Base-by-base conservation (phyloP, 2,329 filamentous ascomycete species). In the Colletotrichum sp. region DNA sequence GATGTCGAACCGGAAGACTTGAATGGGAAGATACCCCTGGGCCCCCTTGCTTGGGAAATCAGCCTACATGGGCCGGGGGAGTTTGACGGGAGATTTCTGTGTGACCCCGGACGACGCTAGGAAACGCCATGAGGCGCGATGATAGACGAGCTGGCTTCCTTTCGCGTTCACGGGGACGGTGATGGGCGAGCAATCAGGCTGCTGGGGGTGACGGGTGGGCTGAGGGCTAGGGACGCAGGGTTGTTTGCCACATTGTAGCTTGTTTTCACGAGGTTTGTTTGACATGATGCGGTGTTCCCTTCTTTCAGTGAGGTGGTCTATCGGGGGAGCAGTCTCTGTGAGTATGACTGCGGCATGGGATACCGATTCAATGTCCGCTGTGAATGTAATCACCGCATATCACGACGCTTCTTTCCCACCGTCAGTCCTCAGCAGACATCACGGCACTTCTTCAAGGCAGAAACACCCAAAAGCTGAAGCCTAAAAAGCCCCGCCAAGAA, bases 1-100 rank as follows among this genome's bases (percentile, higher is more conserved):
- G n/a, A 52, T 21, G 43, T 13, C 4, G 0, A 52, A 21, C n/a
- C 0, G n/a, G n/a, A 0, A 13, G 43, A 5, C 7, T 21, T 13
- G n/a, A 48, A 3, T 4, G 4, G 24, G 4, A 24, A 4, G n/a
- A 21, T 52, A 52, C n/a, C 43, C n/a, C 12, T 52, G 43, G 10
- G 4, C 4, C 43, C 43, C 43, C 43, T 21, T 52, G 43, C 43
- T 0, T 52, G 1, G 43, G 6, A 13, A 52, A 21, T 52, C 3
- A 52, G 43, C 43, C 43, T 52, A 13, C 43, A 1, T 52, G n/a
- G 43, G 43, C n/a, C 6, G 6, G 43, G 43, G 10, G 43, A 52
- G 5, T 10, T 52, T 21, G 0, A 13, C n/a, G 43, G n/a, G n/a
- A 52, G 43, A 21, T 52, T 52, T 52, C 43, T 52, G 43, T 52